Base-by-base conservation (phyloP, 345 rosid genomes). In the Lepidium aucheri region DNA sequence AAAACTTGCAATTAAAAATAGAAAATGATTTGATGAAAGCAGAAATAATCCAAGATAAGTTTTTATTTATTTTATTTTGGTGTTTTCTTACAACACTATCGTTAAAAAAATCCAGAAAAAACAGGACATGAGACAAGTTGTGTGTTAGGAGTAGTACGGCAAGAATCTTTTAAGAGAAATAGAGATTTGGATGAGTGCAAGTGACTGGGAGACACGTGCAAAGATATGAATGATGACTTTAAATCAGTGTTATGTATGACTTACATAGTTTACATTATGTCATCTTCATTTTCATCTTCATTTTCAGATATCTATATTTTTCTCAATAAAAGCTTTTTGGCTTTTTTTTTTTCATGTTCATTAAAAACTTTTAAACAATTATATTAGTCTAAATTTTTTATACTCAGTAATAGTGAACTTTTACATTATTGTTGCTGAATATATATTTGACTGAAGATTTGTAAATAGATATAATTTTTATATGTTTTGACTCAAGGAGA, bases 221-320 rank as follows among this genome's bases (percentile, higher is more conserved):
- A 20, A 55, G 59, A 72, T 72, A 30, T 72, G 52, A 59, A 55
- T 72, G 70, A 72, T 63, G 75, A 63, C 75, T 71, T 63, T n/a
- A 45, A 62, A 70, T 53, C 63, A 52, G 50, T 68, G 8, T 30
- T 50, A 70, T 44, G 32, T 28, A 4, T 24, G 68, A 70, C 66
- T 18, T 52, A 3, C 67, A 42, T 51, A 40, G 61, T 44, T 41
- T 70, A 16, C 42, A 62, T 30, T 16, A 46, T 72, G 70, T 56
- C 70, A 63, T 71, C 65, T 40, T n/a, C n/a, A n/a, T n/a, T n/a
- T 45, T 30, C 44, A 56, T 71, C 46, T 26, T 45, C 18, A 26
- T 14, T 63, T 26, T 53, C n/a, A 26, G 42, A 35, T 53, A 12
- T 15, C 28, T 22, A 24, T 38, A 16, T 30, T 18, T 47, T 49